These are phyloP conservation scores for Micractinium sp. DNA, from an alignment of 139 green algal genomes.

Conservation along the genomic window DNA sequence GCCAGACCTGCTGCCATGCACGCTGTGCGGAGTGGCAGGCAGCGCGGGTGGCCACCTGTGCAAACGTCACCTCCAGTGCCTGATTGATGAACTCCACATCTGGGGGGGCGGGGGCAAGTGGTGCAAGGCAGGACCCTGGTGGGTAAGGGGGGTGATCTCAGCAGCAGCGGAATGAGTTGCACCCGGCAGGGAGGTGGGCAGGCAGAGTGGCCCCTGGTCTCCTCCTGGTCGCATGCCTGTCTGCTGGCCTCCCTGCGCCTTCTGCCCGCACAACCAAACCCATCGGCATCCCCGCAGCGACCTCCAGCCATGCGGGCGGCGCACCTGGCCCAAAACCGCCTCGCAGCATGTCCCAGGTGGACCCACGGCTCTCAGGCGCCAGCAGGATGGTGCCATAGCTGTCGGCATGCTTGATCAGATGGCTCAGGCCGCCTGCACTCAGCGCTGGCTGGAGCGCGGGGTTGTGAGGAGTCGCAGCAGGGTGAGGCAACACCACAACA, in stretches of 20 bases:
- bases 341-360: conserved; percentile 53
- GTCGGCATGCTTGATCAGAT: conserved; percentile 7
- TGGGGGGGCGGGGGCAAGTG: neutral
- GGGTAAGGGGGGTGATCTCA: neutral
- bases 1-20: neutral
- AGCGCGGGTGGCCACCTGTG: neutral
- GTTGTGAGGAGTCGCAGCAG: too few species aligned
- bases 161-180: too few species aligned
- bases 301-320: neutral
- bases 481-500: neutral
- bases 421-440: neutral
- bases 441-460: neutral
- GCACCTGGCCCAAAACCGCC: conserved; percentile 35
- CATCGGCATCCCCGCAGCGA: neutral
- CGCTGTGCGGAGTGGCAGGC: too few species aligned
- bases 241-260: neutral
- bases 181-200: too few species aligned
- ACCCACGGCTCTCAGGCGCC: conserved; percentile 42
- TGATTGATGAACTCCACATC: conserved; percentile 48
- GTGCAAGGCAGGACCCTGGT: neutral
- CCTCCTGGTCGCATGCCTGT: too few species aligned
- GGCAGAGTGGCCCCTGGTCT: too few species aligned
- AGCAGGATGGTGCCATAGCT: conserved; percentile 39
- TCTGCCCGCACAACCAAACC: neutral
- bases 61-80: conserved; percentile 26